phyloP scores from a whole-genome alignment of 192 early-diverging fungal species.

The Helicostylum pulchrum region DNA sequence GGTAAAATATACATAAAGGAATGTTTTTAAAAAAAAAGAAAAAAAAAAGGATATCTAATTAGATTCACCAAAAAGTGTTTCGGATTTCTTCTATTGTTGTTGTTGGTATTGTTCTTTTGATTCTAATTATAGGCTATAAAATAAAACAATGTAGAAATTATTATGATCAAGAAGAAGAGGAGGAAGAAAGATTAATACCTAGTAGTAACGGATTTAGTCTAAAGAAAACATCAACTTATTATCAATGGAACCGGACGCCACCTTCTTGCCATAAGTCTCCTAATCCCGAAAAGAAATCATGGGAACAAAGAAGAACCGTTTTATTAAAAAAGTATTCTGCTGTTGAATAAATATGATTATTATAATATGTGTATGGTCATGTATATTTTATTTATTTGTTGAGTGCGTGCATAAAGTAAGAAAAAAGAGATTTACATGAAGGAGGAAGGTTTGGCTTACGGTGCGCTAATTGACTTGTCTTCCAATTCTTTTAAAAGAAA shows the following conservation, averaged over 20 bases:
- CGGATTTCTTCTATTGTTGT: background rate
- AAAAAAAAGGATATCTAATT: background rate
- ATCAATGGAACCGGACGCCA: constrained; percentile 23
- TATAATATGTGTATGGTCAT: background rate
- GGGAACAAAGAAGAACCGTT: constrained; percentile 21
- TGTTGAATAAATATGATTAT: background rate
- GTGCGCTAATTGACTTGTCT: constrained; percentile 13
- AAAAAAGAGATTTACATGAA: background rate
- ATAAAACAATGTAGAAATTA: background rate
- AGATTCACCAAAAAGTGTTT: no score
- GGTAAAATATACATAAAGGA: constrained; percentile 1
- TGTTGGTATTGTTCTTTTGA: constrained; percentile 5
- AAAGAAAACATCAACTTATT: constrained; percentile 18
- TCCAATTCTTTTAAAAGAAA: constrained; percentile 9
- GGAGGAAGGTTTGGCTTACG: background rate
- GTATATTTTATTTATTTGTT: no score
- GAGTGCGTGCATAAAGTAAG: background rate
- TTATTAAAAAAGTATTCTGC: constrained; percentile 21
- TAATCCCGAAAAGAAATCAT: constrained; percentile 16
- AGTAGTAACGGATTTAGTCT: constrained; percentile 3
- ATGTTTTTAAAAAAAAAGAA: no score
- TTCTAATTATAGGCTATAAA: constrained; percentile 2
- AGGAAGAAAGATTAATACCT: constrained; percentile 20
- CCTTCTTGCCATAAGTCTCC: constrained; percentile 10
- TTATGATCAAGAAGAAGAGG: constrained; percentile 11